phyloP scores from a whole-genome alignment of 2,329 filamentous ascomycete species.

The Claviceps sorghi region DNA sequence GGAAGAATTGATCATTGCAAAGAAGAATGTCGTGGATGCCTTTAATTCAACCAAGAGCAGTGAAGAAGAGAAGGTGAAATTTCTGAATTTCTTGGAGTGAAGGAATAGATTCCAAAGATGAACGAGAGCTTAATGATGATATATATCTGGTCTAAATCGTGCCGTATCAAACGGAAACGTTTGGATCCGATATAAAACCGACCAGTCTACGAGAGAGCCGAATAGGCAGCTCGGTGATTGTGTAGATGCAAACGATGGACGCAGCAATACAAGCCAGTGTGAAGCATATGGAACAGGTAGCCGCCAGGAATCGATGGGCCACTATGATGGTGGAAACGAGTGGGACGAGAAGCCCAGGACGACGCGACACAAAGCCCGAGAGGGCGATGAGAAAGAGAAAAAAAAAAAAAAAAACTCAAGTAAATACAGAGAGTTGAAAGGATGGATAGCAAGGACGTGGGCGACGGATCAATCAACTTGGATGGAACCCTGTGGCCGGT shows the following conservation, averaged over 20 bases:
- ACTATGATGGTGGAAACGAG: background rate
- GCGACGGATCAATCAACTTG: background rate
- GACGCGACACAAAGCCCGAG: background rate
- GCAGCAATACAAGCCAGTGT: background rate
- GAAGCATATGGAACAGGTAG: background rate
- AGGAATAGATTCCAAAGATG: background rate
- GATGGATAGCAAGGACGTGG: background rate
- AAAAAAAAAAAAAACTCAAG: background rate
- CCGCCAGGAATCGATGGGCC: background rate
- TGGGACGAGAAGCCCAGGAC: background rate
- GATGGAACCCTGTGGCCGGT: background rate
- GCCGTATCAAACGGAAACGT: background rate
- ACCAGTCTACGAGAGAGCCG: background rate
- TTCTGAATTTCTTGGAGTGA: background rate
- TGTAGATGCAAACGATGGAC: background rate
- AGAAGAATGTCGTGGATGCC: constrained; percentile 38
- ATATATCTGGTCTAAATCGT: background rate
- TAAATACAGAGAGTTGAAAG: background rate
- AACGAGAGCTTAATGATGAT: background rate
- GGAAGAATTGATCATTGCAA: constrained; percentile 42
- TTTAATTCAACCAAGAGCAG: constrained; percentile 12
- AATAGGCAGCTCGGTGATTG: background rate
- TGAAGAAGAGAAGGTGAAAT: background rate
- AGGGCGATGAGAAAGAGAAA: constrained; percentile 1
- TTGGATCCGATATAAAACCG: background rate